Conservation (phyloP, 495 filamentous ascomycete species). For the Penicillium steckii region DNA sequence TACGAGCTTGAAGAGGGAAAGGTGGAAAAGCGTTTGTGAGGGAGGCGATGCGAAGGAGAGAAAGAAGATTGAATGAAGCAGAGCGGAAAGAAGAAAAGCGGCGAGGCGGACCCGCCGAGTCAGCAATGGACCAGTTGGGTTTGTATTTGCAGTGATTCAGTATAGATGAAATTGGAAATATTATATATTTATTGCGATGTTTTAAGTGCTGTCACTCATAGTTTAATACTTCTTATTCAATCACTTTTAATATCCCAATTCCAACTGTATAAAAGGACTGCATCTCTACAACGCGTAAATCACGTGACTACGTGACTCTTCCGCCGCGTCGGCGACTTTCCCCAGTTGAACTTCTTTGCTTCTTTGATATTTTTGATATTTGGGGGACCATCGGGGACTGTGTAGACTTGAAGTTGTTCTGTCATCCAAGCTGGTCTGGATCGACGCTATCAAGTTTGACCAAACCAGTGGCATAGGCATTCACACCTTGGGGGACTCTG, state of each 20-base stretch:
- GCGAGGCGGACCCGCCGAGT: constrained; percentile 14
- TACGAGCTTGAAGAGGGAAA: not conserved
- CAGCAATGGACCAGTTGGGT: too few relatives aligned
- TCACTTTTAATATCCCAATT: not conserved
- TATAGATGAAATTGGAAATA: too few relatives aligned
- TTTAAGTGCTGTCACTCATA: not conserved
- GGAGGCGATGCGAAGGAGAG: constrained; percentile 9
- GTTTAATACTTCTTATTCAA: not conserved
- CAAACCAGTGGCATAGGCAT: too few relatives aligned
- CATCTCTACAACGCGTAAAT: not conserved
- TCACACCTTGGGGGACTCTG: too few relatives aligned
- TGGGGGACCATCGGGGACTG: not conserved
- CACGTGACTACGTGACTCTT: constrained; percentile 18
- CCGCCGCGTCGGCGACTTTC: not conserved
- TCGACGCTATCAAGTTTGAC: too few relatives aligned
- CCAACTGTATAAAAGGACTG: not conserved
- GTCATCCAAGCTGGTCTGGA: not conserved
- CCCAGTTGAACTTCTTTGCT: not conserved
- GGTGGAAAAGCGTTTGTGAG: constrained; percentile 8
- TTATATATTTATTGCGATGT: too few relatives aligned
- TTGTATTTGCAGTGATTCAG: too few relatives aligned
- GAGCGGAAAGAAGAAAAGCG: constrained; percentile 8
- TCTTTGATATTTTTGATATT: too few relatives aligned
- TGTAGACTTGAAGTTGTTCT: not conserved
- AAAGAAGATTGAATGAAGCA: constrained; percentile 9